A percentile compares a stretch with the other conserved stretches of the same genome.
These are phyloP conservation scores for Vitis rotundifolia DNA, from an alignment of 164 flowering plant genomes.

Conservation along the genomic window DNA sequence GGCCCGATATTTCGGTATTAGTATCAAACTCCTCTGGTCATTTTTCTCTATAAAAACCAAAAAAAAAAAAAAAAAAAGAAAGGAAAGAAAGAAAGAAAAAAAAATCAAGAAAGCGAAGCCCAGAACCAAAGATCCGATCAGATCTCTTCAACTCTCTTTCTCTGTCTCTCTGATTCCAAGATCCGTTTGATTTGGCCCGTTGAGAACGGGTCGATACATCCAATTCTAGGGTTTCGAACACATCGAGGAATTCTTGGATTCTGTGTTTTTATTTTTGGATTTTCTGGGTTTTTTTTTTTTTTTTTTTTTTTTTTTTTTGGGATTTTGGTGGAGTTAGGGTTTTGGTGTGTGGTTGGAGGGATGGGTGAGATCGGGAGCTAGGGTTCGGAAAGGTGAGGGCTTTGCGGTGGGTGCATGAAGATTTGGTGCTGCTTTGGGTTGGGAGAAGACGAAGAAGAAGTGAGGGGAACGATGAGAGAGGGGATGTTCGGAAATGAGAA, in stretches of 20 bases:
- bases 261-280: no score
- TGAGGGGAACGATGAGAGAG: slow-evolving; percentile 22
- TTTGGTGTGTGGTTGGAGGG: background rate
- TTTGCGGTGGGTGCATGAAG: slow-evolving; percentile 45
- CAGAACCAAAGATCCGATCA: slow-evolving; percentile 28
- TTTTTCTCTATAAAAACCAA: background rate
- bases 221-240: slow-evolving; percentile 15
- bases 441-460: slow-evolving; percentile 26
- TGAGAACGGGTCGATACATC: slow-evolving; percentile 1
- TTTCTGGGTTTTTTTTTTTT: no score
- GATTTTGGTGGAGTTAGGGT: background rate
- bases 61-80: slow-evolving; percentile 5
- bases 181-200: no score
- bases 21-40: no score
- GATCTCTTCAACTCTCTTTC: slow-evolving; percentile 20
- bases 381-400: slow-evolving; percentile 12
- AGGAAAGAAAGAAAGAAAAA: slow-evolving; percentile 4
- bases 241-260: background rate
- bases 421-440: slow-evolving; percentile 56
- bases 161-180: background rate
- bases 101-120: slow-evolving; percentile 11
- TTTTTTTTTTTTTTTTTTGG: no score
- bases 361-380: slow-evolving; percentile 26
- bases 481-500: slow-evolving; percentile 11
- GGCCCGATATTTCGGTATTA: no score